These are phyloP conservation scores for Ganoderma lucidum DNA, from an alignment of 1,284 basidiomycete genomes.

Conservation along the genomic window DNA sequence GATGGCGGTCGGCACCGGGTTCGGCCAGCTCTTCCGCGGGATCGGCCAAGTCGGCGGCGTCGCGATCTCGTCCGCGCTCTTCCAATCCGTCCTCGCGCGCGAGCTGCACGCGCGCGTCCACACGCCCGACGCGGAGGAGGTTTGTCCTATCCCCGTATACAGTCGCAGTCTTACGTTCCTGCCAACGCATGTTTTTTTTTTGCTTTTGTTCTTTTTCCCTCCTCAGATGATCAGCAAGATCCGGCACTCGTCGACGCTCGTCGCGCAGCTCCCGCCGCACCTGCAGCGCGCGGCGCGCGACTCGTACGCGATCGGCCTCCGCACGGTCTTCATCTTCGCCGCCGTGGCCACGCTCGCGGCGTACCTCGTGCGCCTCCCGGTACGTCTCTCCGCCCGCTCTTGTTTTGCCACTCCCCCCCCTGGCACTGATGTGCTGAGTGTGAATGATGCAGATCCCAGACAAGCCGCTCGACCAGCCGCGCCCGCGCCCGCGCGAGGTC, in stretches of 20 bases:
- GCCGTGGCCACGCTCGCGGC: constrained; percentile 70
- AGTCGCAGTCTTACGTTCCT: neutral
- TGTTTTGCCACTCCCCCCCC: neutral
- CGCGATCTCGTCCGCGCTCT: constrained; percentile 80
- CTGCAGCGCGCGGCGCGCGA: constrained; percentile 73
- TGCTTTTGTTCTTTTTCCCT: too few species aligned
- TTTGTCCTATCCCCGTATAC: constrained; percentile 34
- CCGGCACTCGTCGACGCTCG: constrained; percentile 73
- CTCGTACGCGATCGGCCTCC: constrained; percentile 73
- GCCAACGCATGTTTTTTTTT: too few species aligned
- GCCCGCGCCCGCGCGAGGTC: constrained; percentile 27
- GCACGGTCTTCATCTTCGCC: constrained; percentile 78
- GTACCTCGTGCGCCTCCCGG: constrained; percentile 70
- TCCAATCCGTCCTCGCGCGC: constrained; percentile 72
- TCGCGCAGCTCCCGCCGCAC: constrained; percentile 64
- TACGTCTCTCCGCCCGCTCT: constrained; percentile 44
- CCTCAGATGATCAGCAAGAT: constrained; percentile 71
- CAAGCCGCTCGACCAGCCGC: constrained; percentile 54
- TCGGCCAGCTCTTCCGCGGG: constrained; percentile 82
- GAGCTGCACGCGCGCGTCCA: constrained; percentile 73
- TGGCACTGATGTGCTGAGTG: neutral
- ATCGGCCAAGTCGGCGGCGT: constrained; percentile 87
- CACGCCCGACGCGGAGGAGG: constrained; percentile 66
- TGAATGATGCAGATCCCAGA: constrained; percentile 63
- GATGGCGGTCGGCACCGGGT: constrained; percentile 85